Percentiles rank a stretch among this genome's conserved stretches.
Conservation (phyloP, 768 basidiomycete species). For the Mycena latifolia region DNA sequence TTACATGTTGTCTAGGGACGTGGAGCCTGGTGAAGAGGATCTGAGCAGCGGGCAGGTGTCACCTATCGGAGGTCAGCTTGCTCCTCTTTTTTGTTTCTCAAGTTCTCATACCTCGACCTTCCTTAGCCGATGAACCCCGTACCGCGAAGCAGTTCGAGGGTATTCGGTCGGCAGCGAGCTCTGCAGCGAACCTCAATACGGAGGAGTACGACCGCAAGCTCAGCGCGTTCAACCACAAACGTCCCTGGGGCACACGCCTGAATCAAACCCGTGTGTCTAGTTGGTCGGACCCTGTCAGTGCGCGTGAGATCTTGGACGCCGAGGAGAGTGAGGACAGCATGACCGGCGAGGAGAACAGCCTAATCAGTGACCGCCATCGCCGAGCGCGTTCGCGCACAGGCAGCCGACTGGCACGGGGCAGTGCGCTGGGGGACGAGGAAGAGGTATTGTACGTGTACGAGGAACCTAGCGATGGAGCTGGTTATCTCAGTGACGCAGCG, state of each 20-base stretch:
- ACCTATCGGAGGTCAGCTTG: conserved; percentile 63
- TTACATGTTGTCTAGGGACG: conserved; percentile 20
- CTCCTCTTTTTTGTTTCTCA: not conserved
- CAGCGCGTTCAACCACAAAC: conserved; percentile 54
- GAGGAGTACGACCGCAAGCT: conserved; percentile 52
- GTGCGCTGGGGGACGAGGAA: conserved; percentile 21
- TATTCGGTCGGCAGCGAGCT: conserved; percentile 42
- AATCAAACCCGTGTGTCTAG: conserved; percentile 60
- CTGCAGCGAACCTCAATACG: conserved; percentile 41
- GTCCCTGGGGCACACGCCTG: conserved; percentile 50
- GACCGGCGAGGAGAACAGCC: conserved; percentile 34
- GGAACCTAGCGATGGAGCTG: conserved; percentile 27
- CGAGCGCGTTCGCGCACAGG: conserved; percentile 11
- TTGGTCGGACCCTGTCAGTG: conserved; percentile 67
- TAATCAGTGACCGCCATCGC: conserved; percentile 1
- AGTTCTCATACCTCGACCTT: not conserved
- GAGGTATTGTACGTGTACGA: conserved; percentile 29
- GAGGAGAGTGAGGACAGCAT: conserved; percentile 43
- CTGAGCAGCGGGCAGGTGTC: conserved; percentile 86
- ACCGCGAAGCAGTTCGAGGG: conserved; percentile 30
- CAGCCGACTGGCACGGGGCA: conserved; percentile 20
- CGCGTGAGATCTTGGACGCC: conserved; percentile 49
- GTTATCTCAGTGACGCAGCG: conserved; percentile 34
- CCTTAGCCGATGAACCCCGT: conserved; percentile 33
- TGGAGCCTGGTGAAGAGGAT: conserved; percentile 68